Percentiles rank a stretch among this genome's conserved stretches.
Conservation (phyloP, 148 eudicot genomes). For the Vaccinium macrocarpon region DNA sequence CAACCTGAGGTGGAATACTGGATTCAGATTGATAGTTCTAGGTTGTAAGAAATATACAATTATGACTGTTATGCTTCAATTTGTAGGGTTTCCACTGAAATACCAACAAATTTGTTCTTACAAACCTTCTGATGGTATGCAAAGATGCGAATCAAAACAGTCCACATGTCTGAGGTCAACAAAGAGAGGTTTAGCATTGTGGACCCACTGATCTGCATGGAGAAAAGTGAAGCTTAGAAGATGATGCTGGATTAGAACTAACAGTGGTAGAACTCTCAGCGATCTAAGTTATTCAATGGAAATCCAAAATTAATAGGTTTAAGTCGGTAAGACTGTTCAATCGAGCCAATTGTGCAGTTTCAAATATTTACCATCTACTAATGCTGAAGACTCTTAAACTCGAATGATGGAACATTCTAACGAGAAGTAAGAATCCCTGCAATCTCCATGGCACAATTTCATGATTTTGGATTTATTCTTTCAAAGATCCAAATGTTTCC, state of each 20-base stretch:
- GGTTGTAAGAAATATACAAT: not conserved
- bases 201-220: conserved; percentile 67
- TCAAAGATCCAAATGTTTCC: not conserved
- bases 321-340: not conserved
- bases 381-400: not conserved
- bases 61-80: not conserved
- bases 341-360: not conserved
- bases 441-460: not conserved
- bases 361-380: not conserved
- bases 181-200: conserved; percentile 84
- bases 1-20: conserved; percentile 56
- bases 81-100: not conserved
- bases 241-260: not conserved
- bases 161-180: conserved; percentile 94
- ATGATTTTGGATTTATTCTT: not conserved
- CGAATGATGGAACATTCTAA: not conserved
- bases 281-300: not conserved
- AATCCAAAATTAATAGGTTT: not conserved
- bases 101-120: not conserved
- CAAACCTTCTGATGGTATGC: conserved; percentile 76
- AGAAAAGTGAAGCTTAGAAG: not conserved
- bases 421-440: not conserved
- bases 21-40: conserved; percentile 12
- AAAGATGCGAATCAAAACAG: conserved; percentile 77
- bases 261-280: not conserved